Base-by-base conservation (phyloP, 2,329 filamentous ascomycete genomes). In the Ceratocystis cacaofunesta region DNA sequence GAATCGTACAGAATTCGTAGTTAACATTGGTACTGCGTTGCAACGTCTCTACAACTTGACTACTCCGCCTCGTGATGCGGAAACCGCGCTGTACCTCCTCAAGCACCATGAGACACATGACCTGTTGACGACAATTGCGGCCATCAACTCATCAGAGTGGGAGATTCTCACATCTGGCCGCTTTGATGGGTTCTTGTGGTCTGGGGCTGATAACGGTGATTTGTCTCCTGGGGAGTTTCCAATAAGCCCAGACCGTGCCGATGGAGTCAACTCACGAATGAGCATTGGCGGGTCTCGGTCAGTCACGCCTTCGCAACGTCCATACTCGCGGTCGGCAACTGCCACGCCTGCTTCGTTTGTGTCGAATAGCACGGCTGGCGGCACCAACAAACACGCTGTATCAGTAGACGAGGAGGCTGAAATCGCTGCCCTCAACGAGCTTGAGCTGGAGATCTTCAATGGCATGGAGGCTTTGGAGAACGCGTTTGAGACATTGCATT, bases 401-500 rank as follows among this genome's bases (percentile, higher is more conserved):
- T 92, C 91, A 2, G 84, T 95, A 67, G 92, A 96, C 72, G 92
- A 97, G 74, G 92, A 97, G 72, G 90, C 89, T 64, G 92, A 96
- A 74, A 92, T 96, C 71, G 89, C 89, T 0, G 88, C 89, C 1
- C 81, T 96, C 5, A 90, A 90, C 6, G 92, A 96, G 75, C 86
- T 96, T 48, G 92, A 97, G 75, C 85, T 91, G 5, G 90, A 96
- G 72, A 95, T 97, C 66, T 96, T 92, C 75, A 82, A 85, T 43
- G 90, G 92, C 68, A 97, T 97, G 92, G 92, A 97, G 76, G 86
- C 85, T 0, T 82, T 97, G 28, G 92, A 97, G 75, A 90, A 96
- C 72, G 91, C 92, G 0, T 96, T 97, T 70, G 92, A 97, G 76
- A 85, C 84, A 32, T 80, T 97, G n/a, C 92, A 97, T 73, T 82